A percentile compares a stretch with the other conserved stretches of the same genome.
Evolutionary conservation across 148 eudicot species (phyloP).

Genomic region (Amaranthus cruentus): DNA sequence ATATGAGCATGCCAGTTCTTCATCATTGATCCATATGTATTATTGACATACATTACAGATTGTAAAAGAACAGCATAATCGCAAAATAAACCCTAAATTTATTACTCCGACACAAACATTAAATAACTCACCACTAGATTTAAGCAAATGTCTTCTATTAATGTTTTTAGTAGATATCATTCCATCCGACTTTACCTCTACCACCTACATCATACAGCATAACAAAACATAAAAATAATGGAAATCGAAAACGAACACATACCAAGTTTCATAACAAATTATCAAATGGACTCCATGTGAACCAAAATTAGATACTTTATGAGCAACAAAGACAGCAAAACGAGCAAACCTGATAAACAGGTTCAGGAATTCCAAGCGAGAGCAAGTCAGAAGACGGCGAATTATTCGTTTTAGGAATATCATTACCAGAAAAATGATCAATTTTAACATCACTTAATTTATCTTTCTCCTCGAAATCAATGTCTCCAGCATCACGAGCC

Average conservation of each 20-base stretch:
- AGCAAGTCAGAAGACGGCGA: constrained; percentile 40
- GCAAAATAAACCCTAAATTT: neutral
- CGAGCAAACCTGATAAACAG: constrained; percentile 68
- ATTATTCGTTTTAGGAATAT: constrained; percentile 20
- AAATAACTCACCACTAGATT: constrained; percentile 76
- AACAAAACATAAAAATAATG: neutral
- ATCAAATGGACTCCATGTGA: neutral
- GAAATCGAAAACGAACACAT: neutral
- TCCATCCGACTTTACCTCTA: constrained; percentile 78
- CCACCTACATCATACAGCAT: constrained; percentile 46
- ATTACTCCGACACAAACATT: neutral
- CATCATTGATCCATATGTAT: too few species aligned
- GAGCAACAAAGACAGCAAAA: neutral
- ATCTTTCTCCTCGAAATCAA: constrained; percentile 26
- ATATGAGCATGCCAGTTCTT: too few species aligned
- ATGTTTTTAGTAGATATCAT: constrained; percentile 67
- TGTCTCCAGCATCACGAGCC: constrained; percentile 13
- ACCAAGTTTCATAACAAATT: neutral
- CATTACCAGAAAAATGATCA: constrained; percentile 10
- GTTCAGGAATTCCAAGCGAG: constrained; percentile 80
- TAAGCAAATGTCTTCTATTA: constrained; percentile 66
- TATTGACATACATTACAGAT: too few species aligned
- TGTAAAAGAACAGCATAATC: neutral
- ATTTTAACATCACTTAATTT: constrained; percentile 15
- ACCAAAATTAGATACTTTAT: neutral